These are phyloP conservation scores for Trichophyton simii DNA, from an alignment of 2,329 filamentous ascomycete species.

Conservation along the genomic window DNA sequence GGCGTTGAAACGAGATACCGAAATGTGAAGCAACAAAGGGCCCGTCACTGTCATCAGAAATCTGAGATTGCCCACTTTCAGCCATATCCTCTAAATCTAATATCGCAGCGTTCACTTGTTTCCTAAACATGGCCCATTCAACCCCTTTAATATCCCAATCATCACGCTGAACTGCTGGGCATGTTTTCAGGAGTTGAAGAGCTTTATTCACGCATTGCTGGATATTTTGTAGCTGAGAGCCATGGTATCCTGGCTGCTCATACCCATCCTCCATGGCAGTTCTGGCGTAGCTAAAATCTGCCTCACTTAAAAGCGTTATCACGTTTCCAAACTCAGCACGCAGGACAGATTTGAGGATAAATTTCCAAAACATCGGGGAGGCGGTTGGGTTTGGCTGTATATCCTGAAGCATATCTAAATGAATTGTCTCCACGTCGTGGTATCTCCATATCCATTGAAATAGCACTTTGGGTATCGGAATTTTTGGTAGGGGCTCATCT, in stretches of 20 bases:
- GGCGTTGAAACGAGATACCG: constrained; percentile 33
- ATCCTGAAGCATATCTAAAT: constrained; percentile 52
- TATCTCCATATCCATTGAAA: constrained; percentile 70
- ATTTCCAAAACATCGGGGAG: constrained; percentile 73
- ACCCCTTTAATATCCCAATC: constrained; percentile 75
- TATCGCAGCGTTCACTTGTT: constrained; percentile 56
- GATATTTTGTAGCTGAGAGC: constrained; percentile 64
- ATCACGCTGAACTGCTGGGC: constrained; percentile 49
- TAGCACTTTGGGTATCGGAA: constrained; percentile 59
- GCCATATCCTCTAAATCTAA: constrained; percentile 64
- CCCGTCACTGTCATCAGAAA: constrained; percentile 26
- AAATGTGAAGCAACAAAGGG: constrained; percentile 36
- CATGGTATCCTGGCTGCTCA: constrained; percentile 56
- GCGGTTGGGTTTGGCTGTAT: constrained; percentile 60
- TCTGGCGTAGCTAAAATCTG: constrained; percentile 65
- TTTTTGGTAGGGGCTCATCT: constrained; percentile 18
- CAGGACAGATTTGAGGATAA: constrained; percentile 59
- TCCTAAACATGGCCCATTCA: constrained; percentile 75
- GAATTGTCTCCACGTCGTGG: constrained; percentile 58
- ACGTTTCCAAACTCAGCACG: constrained; percentile 61
- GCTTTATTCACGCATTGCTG: constrained; percentile 58
- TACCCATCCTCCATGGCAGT: constrained; percentile 51
- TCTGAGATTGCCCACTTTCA: constrained; percentile 50
- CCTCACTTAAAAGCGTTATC: constrained; percentile 55
- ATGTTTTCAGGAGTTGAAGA: constrained; percentile 56